Evolutionary conservation across 2,329 filamentous ascomycete species (phyloP).

Genomic region (Sordariomycetes sp.): DNA sequence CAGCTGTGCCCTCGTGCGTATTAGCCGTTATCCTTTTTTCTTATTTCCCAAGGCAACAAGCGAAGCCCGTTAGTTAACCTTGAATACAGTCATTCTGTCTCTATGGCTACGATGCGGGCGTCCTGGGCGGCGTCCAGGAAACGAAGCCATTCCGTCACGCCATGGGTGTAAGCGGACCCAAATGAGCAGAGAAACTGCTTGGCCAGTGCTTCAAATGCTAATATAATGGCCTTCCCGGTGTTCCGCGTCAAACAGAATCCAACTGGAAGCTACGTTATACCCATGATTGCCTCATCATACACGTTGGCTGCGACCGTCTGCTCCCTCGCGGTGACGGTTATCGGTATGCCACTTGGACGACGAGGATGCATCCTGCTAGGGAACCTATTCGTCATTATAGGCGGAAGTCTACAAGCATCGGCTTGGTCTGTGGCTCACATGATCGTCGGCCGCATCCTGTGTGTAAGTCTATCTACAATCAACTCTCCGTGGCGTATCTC

Average conservation of each 20-base stretch:
- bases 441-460: slow-evolving; percentile 7
- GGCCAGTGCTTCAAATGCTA: too few species aligned
- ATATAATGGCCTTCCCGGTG: too few species aligned
- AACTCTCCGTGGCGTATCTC: too few species aligned
- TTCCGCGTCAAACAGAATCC: slow-evolving; percentile 6
- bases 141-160: slow-evolving; percentile 6
- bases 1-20: too few species aligned
- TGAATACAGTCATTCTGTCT: slow-evolving; percentile 6
- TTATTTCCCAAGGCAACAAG: too few species aligned
- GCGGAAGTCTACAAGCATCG: slow-evolving; percentile 7
- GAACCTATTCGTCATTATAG: slow-evolving; percentile 6
- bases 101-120: slow-evolving; percentile 8
- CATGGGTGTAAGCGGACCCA: background rate
- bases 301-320: slow-evolving; percentile 7
- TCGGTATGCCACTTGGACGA: slow-evolving; percentile 8
- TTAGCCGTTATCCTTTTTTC: too few species aligned
- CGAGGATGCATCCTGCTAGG: slow-evolving; percentile 7
- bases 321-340: slow-evolving; percentile 6
- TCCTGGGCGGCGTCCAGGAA: slow-evolving; percentile 7
- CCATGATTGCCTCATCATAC: slow-evolving; percentile 9
- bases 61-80: too few species aligned
- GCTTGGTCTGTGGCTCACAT: slow-evolving; percentile 8
- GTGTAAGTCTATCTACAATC: background rate
- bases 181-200: background rate
- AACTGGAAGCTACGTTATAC: slow-evolving; percentile 7